Evolutionary conservation across 2,329 filamentous ascomycete genomes (phyloP), one percentile per base, ranked within the genome.

Genomic region (Fusarium begoniae): DNA sequence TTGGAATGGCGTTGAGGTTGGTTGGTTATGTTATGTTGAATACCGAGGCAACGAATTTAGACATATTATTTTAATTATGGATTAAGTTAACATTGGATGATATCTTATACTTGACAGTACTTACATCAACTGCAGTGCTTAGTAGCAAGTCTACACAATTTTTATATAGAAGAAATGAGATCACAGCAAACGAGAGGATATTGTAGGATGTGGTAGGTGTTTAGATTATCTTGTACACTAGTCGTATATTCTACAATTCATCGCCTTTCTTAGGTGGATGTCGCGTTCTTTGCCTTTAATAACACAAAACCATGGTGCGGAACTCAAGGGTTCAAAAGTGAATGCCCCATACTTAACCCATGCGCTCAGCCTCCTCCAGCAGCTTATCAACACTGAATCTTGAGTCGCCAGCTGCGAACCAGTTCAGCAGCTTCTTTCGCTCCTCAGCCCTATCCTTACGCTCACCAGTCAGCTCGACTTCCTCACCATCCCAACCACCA

Each of bases 331-430:
- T 7, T 60, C 43, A 5, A 37, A 40, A 40, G 53, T 38, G 30
- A n/a, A n/a, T 18, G 24, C 26, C 17, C 30, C 13, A 20, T 53
- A 18, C 20, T 80, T 80, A 90, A 58, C 84, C 88, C 80, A 97
- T 85, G 83, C 91, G 94, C 88, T 98, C 95, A 2, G 94, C 92
- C 86, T 98, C 96, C 75, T 97, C 94, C 70, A 99, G 83, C 79
- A 99, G 82, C 82, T 92, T 91, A 81, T 98, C 93, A 12, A 99
- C 88, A 75, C 90, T 94, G 81, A 99, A 99, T 59, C 87, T 87
- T 66, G 84, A 84, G 83, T 98, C 95, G 1, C 96, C 96, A 28
- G 85, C 87, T 2, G 89, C 92, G 82, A 99, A 99, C 88, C 92
- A 92, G 82, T 94, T 90, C 80, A 98, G 82, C 80, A 99, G 81